Conservation (phyloP, 139 green algal species). For the Tetratostichococcus sp. region DNA sequence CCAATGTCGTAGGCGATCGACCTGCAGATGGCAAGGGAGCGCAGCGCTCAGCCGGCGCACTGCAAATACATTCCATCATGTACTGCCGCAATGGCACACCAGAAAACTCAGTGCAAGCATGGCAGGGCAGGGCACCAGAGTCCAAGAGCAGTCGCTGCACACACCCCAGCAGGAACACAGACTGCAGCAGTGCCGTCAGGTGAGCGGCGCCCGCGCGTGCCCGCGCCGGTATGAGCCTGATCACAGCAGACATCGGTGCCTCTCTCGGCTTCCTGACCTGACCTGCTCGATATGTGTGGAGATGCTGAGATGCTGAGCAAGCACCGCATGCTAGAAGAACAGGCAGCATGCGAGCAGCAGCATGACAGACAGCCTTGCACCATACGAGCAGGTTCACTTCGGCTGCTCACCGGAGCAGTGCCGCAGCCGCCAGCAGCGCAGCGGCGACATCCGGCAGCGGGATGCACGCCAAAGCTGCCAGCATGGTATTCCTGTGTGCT, state of each 20-base stretch:
- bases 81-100: too few species aligned
- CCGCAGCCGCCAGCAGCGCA: background rate
- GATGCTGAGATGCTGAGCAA: too few species aligned
- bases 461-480: background rate
- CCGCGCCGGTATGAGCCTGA: background rate
- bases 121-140: too few species aligned
- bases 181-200: background rate
- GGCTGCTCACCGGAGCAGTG: background rate
- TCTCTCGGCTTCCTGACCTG: too few species aligned
- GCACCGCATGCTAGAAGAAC: too few species aligned
- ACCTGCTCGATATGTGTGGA: too few species aligned
- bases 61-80: too few species aligned
- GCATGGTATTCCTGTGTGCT: background rate
- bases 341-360: background rate
- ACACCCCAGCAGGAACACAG: background rate
- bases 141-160: background rate
- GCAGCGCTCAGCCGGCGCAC: too few species aligned
- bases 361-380: background rate
- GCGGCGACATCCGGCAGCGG: background rate
- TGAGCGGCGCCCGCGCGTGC: background rate
- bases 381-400: too few species aligned
- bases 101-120: too few species aligned
- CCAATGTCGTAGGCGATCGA: background rate
- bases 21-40: background rate
- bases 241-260: too few species aligned